phyloP scores from a whole-genome alignment of 2,329 filamentous ascomycete genomes.

The Penicillium nordicum region DNA sequence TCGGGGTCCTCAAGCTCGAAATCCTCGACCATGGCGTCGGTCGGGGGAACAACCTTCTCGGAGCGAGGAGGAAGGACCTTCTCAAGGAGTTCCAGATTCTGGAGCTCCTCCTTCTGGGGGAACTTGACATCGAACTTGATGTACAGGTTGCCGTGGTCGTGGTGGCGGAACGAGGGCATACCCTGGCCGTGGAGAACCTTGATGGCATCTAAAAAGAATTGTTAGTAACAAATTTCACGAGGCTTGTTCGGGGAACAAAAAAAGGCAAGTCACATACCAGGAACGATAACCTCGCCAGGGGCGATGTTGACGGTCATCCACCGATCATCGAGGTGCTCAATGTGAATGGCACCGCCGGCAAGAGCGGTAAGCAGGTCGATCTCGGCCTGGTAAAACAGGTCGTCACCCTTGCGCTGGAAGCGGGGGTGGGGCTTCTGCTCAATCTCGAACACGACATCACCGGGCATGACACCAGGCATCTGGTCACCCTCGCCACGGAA shows the following conservation, averaged over 20 bases:
- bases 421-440: conserved; percentile 97
- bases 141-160: conserved; percentile 93
- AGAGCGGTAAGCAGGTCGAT: conserved; percentile 94
- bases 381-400: conserved; percentile 90
- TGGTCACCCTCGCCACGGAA: conserved; percentile 97
- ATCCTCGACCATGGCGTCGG: conserved; percentile 87
- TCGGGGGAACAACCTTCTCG: conserved; percentile 64
- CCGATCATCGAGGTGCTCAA: conserved; percentile 95
- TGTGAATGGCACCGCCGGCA: conserved; percentile 82
- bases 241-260: background rate
- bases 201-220: conserved; percentile 63
- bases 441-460: conserved; percentile 97
- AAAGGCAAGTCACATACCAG: conserved; percentile 60
- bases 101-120: conserved; percentile 68
- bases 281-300: conserved; percentile 90
- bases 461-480: conserved; percentile 84
- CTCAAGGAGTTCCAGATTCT: conserved; percentile 75
- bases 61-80: conserved; percentile 74
- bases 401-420: conserved; percentile 94
- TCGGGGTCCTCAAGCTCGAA: conserved; percentile 85
- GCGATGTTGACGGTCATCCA: conserved; percentile 93
- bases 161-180: conserved; percentile 94
- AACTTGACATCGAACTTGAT: conserved; percentile 98
- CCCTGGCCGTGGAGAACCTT: conserved; percentile 95
- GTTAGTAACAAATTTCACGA: conserved; percentile 3